Percentiles rank a stretch among this genome's conserved stretches.
Conservation (phyloP, 345 rosid species). For the Sonneratia alba region DNA sequence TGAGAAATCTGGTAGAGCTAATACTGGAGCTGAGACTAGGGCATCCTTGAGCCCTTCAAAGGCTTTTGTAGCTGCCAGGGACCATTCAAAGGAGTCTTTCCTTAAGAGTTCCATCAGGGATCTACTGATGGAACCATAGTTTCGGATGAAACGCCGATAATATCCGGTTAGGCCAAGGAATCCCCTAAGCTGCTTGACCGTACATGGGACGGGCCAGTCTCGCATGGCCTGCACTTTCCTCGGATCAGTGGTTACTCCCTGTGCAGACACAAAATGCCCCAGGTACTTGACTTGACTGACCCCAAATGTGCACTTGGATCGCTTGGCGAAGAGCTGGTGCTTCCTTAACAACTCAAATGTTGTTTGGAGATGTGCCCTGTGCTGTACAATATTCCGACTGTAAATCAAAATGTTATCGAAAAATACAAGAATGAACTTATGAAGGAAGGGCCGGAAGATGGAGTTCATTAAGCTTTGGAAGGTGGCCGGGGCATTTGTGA, state of each 20-base stretch:
- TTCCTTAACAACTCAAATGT: not conserved
- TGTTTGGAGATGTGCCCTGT: not conserved
- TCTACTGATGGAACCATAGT: not conserved
- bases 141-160: not conserved
- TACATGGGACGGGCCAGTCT: not conserved
- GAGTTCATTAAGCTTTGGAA: no score
- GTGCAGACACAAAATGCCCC: not conserved
- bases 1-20: not conserved
- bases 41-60: not conserved
- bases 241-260: not conserved
- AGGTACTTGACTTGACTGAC: not conserved
- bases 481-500: no score
- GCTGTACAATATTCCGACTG: not conserved
- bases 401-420: conserved; percentile 14
- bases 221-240: not conserved
- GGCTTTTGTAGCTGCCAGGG: not conserved
- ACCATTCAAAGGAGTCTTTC: conserved; percentile 4
- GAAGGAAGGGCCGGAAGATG: not conserved
- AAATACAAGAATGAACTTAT: conserved; percentile 5
- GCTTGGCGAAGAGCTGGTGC: not conserved
- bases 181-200: not conserved
- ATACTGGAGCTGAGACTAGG: not conserved
- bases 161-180: conserved; percentile 5
- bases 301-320: not conserved
- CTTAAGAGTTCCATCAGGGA: not conserved